phyloP scores from a whole-genome alignment of 257 asterid genomes.

The Solanum tacnaense region DNA sequence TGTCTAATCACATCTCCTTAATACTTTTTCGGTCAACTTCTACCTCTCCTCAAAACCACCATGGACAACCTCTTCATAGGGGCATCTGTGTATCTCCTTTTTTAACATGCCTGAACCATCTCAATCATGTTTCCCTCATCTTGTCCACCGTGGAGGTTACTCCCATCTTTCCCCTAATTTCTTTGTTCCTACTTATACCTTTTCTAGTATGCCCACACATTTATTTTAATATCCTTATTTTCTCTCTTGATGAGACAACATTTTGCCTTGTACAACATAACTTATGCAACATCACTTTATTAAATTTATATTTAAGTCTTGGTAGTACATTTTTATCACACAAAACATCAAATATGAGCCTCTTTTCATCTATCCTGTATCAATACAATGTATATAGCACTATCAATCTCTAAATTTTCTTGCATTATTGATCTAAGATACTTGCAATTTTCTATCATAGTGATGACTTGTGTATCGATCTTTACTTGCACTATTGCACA shows the following conservation, averaged over 20 bases:
- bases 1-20: not conserved
- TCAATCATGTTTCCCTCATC: not conserved
- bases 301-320: not conserved
- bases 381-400: not conserved
- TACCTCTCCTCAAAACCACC: not conserved
- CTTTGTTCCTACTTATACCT: too few species aligned
- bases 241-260: too few species aligned
- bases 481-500: too few species aligned
- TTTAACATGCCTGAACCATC: not conserved
- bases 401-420: not conserved
- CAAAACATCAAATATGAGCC: not conserved
- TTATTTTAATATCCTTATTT: not conserved
- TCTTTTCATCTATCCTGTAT: not conserved
- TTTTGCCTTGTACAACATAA: not conserved
- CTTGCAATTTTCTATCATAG: not conserved
- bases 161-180: too few species aligned
- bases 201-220: not conserved
- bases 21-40: not conserved
- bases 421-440: not conserved
- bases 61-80: not conserved
- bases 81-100: not conserved
- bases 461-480: not conserved
- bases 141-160: too few species aligned
- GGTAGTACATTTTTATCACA: not conserved
- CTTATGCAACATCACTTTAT: too few species aligned